A percentile compares a stretch with the other conserved stretches of the same genome.
These are phyloP conservation scores for Amorphotheca resinae DNA, from an alignment of 495 filamentous ascomycete species.

Conservation along the genomic window DNA sequence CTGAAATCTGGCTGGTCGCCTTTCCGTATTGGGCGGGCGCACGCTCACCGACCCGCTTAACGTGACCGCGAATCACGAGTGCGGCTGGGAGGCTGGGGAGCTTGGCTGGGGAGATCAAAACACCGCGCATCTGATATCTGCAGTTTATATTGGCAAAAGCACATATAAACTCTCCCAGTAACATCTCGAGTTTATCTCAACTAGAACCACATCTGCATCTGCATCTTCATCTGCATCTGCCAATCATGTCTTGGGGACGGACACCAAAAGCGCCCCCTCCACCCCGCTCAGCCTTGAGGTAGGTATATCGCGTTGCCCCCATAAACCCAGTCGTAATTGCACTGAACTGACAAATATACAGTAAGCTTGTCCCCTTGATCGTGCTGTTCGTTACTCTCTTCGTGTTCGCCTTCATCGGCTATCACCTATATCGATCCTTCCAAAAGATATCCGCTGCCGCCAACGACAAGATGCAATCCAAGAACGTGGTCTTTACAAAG, in stretches of 20 bases:
- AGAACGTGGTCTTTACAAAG: constrained; percentile 68
- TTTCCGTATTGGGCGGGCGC: too few species aligned
- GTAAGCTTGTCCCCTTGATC: constrained; percentile 59
- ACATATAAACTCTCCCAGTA: background rate
- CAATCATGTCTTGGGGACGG: constrained; percentile 23
- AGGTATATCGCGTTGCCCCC: background rate
- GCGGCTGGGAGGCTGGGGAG: too few species aligned
- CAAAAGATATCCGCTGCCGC: constrained; percentile 57
- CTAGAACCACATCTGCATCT: background rate
- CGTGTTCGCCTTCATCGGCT: constrained; percentile 52
- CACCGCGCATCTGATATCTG: too few species aligned
- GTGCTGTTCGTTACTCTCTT: constrained; percentile 55
- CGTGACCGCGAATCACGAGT: too few species aligned
- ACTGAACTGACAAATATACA: constrained; percentile 10
- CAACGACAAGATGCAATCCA: constrained; percentile 64
- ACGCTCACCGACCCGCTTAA: too few species aligned
- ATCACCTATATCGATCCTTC: constrained; percentile 59
- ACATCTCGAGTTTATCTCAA: background rate
- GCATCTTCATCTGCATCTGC: background rate
- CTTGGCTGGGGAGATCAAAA: too few species aligned
- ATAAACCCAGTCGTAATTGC: background rate
- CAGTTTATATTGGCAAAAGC: background rate
- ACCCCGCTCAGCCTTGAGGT: constrained; percentile 18
- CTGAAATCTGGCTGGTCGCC: background rate
- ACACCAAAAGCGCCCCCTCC: constrained; percentile 15